Conservation (phyloP, 805 yeast species). For the Teunomyces aglyptinius region DNA sequence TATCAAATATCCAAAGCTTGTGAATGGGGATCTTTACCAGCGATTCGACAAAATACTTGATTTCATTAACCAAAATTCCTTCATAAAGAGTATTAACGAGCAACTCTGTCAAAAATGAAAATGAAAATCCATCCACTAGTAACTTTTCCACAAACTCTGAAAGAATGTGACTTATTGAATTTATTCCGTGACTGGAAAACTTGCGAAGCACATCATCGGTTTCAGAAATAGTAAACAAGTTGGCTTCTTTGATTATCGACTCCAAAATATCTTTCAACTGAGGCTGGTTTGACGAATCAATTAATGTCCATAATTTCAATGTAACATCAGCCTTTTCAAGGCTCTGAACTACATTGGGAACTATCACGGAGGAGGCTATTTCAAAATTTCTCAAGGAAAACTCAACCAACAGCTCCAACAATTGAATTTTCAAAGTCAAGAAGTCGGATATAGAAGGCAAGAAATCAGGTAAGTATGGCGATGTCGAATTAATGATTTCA, state of each 20-base stretch:
- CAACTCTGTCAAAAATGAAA: constrained; percentile 17
- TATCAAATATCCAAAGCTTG: constrained; percentile 50
- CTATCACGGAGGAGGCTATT: constrained; percentile 31
- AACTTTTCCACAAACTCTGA: constrained; percentile 25
- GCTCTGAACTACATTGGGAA: constrained; percentile 32
- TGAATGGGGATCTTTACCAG: constrained; percentile 22
- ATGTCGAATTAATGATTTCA: constrained; percentile 57
- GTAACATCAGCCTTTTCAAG: constrained; percentile 47
- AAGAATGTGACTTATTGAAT: constrained; percentile 25
- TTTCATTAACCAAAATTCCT: constrained; percentile 41
- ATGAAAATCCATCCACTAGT: constrained; percentile 15
- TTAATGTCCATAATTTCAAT: constrained; percentile 35
- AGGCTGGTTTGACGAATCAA: constrained; percentile 8
- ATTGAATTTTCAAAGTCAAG: constrained; percentile 47
- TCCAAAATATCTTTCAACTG: constrained; percentile 13
- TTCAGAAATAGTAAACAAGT: constrained; percentile 3
- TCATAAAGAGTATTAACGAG: constrained; percentile 28
- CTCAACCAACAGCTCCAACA: constrained; percentile 43
- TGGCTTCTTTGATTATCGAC: constrained; percentile 8
- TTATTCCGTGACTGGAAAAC: constrained; percentile 25
- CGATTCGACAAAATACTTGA: constrained; percentile 26
- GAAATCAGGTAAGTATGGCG: constrained; percentile 55
- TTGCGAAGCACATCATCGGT: constrained; percentile 16
- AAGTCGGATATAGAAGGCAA: constrained; percentile 51
- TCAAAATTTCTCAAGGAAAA: constrained; percentile 49